Base-by-base conservation (phyloP, 164 flowering plant genomes). In the Macadamia integrifolia region DNA sequence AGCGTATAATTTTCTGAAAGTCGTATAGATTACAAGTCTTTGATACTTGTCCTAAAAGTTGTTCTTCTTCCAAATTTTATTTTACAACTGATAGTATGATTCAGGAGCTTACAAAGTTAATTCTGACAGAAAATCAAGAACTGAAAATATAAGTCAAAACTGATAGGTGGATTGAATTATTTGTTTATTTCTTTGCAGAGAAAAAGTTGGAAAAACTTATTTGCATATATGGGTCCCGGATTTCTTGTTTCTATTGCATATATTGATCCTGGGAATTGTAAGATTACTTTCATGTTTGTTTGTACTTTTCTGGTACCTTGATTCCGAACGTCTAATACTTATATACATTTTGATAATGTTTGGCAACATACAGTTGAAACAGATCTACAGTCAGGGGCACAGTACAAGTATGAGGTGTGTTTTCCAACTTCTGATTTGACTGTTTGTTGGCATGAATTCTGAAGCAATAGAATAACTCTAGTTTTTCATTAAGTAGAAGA, bases 221-320 rank as follows among this genome's bases (percentile, higher is more conserved):
- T 91, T 78, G 74, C 97, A 30, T 94, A 90, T 69, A 72, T 90
- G 79, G 98, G 98, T 50, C 98, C 98, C 18, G 98, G 98, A 13
- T 94, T 94, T 78, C 92, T 94, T 55, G 98, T 94, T 68, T 94
- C 93, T 8, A 88, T 92, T 69, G 98, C 97, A 32, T 94, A 94
- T 79, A 88, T 94, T 61, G 98, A 94, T 78, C 98, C 98, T 58
- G 98, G 98, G 74, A 94, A 94, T 69, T 88, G 98, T 94, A 80
- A 85, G 93, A 55, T 68, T 12, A 23, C 28, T 44, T 28, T 66
- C n/a, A 58, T 63, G 13, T 9, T 57, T 44, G 64, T 4, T 74
- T 29, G 46, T 48, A 29, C 43, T 65, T 14, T 5, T 35, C 40
- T 35, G 40, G 40, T 35, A 3, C 31, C 2, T 18, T n/a, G 1